phyloP scores from a whole-genome alignment of 192 early-diverging fungal genomes.

The Cladochytrium replicatum region DNA sequence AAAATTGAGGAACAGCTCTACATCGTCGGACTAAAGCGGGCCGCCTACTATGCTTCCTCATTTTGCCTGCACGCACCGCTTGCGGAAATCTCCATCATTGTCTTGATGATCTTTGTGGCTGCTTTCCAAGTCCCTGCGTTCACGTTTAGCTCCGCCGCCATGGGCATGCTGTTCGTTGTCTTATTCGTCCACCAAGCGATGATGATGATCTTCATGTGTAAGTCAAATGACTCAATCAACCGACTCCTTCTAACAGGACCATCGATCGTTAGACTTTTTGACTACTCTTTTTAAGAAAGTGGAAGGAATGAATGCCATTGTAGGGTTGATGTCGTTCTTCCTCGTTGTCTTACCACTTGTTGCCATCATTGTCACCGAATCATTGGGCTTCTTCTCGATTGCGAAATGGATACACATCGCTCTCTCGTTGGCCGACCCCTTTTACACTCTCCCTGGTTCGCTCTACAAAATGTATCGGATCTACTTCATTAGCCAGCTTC shows the following conservation, averaged over 20 bases:
- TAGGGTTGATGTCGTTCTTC: background rate
- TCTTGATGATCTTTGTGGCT: background rate
- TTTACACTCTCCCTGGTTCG: background rate
- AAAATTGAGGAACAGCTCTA: background rate
- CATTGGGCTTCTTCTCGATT: background rate
- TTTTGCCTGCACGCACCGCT: background rate
- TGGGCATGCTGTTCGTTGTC: background rate
- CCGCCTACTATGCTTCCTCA: background rate
- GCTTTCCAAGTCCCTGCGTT: background rate
- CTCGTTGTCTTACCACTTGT: background rate
- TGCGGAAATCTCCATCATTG: background rate
- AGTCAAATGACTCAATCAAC: background rate
- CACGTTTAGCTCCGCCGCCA: background rate
- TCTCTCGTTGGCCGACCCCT: background rate
- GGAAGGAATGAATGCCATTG: background rate
- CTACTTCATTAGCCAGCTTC: too few species aligned
- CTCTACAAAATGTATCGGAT: background rate
- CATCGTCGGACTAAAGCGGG: background rate
- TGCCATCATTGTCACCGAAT: background rate
- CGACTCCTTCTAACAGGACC: background rate
- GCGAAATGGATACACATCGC: background rate
- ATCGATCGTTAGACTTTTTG: background rate
- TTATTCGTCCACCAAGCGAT: background rate
- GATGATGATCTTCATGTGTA: background rate
- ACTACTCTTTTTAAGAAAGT: background rate